phyloP scores from a whole-genome alignment of 1,139 yeast species.

The Yamadazyma oceani region DNA sequence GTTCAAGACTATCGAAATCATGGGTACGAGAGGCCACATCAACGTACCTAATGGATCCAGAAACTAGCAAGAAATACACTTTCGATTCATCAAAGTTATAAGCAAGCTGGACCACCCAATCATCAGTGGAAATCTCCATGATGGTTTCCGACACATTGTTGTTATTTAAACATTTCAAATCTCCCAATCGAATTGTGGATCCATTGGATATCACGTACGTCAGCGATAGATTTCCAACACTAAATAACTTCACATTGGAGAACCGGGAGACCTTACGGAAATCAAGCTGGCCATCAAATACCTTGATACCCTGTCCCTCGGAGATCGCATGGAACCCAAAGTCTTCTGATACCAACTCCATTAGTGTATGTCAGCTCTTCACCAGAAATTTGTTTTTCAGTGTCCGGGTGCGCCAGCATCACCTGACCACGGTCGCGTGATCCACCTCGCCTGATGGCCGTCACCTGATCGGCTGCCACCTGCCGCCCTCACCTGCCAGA shows the following conservation, averaged over 20 bases:
- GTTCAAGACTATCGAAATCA: neutral
- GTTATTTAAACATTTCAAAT: conserved; percentile 9
- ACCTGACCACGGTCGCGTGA: no score
- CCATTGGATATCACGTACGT: conserved; percentile 37
- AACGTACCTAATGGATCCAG: neutral
- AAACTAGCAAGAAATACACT: conserved; percentile 22
- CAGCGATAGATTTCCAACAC: conserved; percentile 26
- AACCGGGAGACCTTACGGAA: conserved; percentile 12
- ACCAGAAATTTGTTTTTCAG: no score
- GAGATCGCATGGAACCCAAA: conserved; percentile 38
- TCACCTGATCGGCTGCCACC: no score
- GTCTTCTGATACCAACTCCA: conserved; percentile 35
- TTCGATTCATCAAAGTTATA: conserved; percentile 25
- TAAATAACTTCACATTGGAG: conserved; percentile 26
- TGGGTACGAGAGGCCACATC: neutral
- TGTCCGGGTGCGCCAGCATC: no score
- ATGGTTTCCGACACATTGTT: conserved; percentile 8
- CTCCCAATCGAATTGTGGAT: conserved; percentile 15
- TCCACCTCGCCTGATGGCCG: no score
- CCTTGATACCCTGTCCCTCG: conserved; percentile 25
- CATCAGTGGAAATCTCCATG: conserved; percentile 8
- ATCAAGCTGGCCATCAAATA: conserved; percentile 29
- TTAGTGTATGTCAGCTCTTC: neutral
- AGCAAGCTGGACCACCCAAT: conserved; percentile 23
- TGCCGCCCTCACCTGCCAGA: no score